Percentiles rank a stretch among this genome's conserved stretches.
phyloP scores from a whole-genome alignment of 164 flowering plant genomes.

The Euptelea pleiosperma region DNA sequence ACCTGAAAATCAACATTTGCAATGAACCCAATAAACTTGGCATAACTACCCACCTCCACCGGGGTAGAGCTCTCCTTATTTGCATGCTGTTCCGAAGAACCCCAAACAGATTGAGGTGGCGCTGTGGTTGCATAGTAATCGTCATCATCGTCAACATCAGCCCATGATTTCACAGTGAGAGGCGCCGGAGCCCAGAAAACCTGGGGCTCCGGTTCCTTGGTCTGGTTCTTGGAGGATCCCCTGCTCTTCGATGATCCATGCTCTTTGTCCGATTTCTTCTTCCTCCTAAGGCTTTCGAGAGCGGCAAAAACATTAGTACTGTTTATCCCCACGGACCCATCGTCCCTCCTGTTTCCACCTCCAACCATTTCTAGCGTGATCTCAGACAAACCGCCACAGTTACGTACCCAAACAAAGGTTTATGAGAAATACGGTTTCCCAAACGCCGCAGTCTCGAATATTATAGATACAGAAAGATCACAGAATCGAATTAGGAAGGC shows the following conservation, averaged over 20 bases:
- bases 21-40: background rate
- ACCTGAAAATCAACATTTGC: no score
- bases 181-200: conserved; percentile 83
- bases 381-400: conserved; percentile 9
- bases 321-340: conserved; percentile 38
- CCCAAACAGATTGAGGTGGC: conserved; percentile 58
- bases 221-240: conserved; percentile 40
- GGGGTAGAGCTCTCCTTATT: conserved; percentile 32
- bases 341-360: conserved; percentile 54
- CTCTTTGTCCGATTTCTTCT: conserved; percentile 61
- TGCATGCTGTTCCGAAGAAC: conserved; percentile 27
- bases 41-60: conserved; percentile 29
- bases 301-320: conserved; percentile 61
- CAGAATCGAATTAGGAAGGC: background rate
- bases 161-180: conserved; percentile 71
- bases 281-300: conserved; percentile 48
- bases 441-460: background rate
- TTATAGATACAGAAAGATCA: background rate
- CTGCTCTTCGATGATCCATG: conserved; percentile 42
- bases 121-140: conserved; percentile 76
- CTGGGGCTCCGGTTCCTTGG: conserved; percentile 43
- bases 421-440: background rate
- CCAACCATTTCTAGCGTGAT: conserved; percentile 42
- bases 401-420: conserved; percentile 1
- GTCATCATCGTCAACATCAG: conserved; percentile 91